A percentile compares a stretch with the other conserved stretches of the same genome.
Evolutionary conservation across 805 yeast genomes (phyloP).

Genomic region (Candida alai): DNA sequence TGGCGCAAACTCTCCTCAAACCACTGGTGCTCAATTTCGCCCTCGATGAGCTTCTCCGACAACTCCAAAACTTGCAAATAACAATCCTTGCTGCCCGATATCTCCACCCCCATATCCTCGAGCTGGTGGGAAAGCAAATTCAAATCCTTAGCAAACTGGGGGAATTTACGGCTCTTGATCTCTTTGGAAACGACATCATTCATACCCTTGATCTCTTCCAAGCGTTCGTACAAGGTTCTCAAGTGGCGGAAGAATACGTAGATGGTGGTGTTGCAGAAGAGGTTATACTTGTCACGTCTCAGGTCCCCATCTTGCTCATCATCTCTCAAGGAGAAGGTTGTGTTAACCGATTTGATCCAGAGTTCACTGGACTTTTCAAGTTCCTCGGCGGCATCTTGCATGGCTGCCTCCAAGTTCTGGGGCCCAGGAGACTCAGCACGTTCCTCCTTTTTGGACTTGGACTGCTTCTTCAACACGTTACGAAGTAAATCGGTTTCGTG

Average conservation of each 20-base stretch:
- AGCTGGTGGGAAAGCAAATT: conserved; percentile 77
- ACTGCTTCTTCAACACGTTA: conserved; percentile 57
- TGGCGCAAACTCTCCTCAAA: conserved; percentile 95
- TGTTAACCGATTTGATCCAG: conserved; percentile 39
- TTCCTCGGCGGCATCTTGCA: conserved; percentile 26
- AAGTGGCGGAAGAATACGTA: conserved; percentile 87
- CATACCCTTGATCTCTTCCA: conserved; percentile 70
- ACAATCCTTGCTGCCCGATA: conserved; percentile 58
- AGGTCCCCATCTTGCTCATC: conserved; percentile 20
- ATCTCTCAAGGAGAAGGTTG: conserved; percentile 27
- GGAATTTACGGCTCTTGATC: conserved; percentile 55
- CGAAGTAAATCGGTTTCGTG: conserved; percentile 55
- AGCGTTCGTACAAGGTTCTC: conserved; percentile 75
- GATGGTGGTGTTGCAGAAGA: conserved; percentile 84
- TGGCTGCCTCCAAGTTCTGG: conserved; percentile 28
- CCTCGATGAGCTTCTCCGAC: conserved; percentile 76
- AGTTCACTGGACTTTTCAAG: conserved; percentile 37
- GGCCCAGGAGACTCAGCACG: conserved; percentile 25
- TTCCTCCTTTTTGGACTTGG: conserved; percentile 35
- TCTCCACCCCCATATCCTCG: conserved; percentile 73
- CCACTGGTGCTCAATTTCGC: conserved; percentile 89
- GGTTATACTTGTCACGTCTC: conserved; percentile 57
- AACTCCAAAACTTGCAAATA: conserved; percentile 76
- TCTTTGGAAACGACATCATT: conserved; percentile 72
- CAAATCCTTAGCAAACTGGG: conserved; percentile 82